phyloP scores from a whole-genome alignment of 768 basidiomycete species.

The Amanita polypyramis region DNA sequence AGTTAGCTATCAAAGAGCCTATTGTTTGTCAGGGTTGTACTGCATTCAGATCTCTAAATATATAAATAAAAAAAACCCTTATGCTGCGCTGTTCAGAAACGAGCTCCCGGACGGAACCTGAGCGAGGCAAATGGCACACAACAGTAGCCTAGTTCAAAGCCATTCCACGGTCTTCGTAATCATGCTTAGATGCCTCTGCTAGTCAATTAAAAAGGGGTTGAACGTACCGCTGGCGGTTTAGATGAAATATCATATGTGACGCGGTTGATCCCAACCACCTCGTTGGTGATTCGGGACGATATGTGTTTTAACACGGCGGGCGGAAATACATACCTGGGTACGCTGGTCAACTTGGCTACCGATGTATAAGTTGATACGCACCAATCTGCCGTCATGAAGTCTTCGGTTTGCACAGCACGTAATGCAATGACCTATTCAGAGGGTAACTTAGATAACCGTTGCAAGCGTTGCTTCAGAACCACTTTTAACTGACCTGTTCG shows the following conservation, averaged over 20 bases:
- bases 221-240: conserved; percentile 84
- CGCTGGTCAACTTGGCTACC: conserved; percentile 54
- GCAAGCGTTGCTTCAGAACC: background rate
- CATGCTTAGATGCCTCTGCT: conserved; percentile 9
- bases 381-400: conserved; percentile 99
- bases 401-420: conserved; percentile 93
- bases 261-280: conserved; percentile 92
- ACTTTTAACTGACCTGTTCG: conserved; percentile 54
- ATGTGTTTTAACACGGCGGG: conserved; percentile 80
- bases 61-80: too few relatives aligned
- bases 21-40: too few relatives aligned
- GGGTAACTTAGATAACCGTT: background rate
- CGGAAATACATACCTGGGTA: conserved; percentile 89
- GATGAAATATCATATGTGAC: conserved; percentile 95
- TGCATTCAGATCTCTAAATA: too few relatives aligned
- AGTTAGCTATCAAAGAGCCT: too few relatives aligned
- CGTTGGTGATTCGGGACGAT: conserved; percentile 95
- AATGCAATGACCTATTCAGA: conserved; percentile 71
- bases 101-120: conserved; percentile 10
- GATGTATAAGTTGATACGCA: conserved; percentile 23
- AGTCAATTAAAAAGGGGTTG: conserved; percentile 6
- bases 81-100: too few relatives aligned
- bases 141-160: conserved; percentile 21
- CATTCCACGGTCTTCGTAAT: conserved; percentile 36
- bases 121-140: background rate